A percentile compares a stretch with the other conserved stretches of the same genome.
phyloP scores from a whole-genome alignment of 1,284 basidiomycete genomes.

The Sutorius eximius region DNA sequence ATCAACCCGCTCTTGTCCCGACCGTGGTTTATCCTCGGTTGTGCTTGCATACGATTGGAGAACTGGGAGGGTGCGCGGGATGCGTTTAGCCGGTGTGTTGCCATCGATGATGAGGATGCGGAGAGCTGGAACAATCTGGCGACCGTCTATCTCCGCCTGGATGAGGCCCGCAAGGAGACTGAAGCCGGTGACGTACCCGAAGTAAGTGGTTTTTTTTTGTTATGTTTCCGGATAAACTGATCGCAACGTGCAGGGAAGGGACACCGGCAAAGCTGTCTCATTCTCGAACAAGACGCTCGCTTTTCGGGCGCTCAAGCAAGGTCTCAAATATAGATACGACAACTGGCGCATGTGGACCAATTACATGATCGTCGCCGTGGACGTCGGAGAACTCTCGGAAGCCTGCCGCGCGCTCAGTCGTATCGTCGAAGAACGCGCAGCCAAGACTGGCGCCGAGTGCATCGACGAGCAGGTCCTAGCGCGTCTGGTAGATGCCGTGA shows the following conservation, averaged over 20 bases:
- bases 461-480: slow-evolving; percentile 88
- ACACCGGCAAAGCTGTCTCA: slow-evolving; percentile 39
- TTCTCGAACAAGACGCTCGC: slow-evolving; percentile 83
- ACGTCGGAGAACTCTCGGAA: slow-evolving; percentile 90
- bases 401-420: slow-evolving; percentile 82
- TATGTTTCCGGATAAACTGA: slow-evolving; percentile 12
- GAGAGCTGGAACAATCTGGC: slow-evolving; percentile 99
- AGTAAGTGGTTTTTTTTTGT: slow-evolving; percentile 17
- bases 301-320: slow-evolving; percentile 91
- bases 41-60: slow-evolving; percentile 79
- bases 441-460: slow-evolving; percentile 56
- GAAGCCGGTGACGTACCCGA: slow-evolving; percentile 30
- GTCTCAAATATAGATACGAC: slow-evolving; percentile 81
- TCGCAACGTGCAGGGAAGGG: slow-evolving; percentile 17
- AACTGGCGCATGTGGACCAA: slow-evolving; percentile 99
- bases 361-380: slow-evolving; percentile 93
- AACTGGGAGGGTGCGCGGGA: slow-evolving; percentile 83
- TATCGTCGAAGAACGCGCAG: slow-evolving; percentile 80
- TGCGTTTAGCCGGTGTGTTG: slow-evolving; percentile 84
- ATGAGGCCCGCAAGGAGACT: slow-evolving; percentile 37
- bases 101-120: slow-evolving; percentile 92
- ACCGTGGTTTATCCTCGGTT: slow-evolving; percentile 96
- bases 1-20: slow-evolving; percentile 90
- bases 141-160: slow-evolving; percentile 88
- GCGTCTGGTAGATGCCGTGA: slow-evolving; percentile 83